Base-by-base conservation (phyloP, 441 rosid genomes). In the Gossypium gossypioides region DNA sequence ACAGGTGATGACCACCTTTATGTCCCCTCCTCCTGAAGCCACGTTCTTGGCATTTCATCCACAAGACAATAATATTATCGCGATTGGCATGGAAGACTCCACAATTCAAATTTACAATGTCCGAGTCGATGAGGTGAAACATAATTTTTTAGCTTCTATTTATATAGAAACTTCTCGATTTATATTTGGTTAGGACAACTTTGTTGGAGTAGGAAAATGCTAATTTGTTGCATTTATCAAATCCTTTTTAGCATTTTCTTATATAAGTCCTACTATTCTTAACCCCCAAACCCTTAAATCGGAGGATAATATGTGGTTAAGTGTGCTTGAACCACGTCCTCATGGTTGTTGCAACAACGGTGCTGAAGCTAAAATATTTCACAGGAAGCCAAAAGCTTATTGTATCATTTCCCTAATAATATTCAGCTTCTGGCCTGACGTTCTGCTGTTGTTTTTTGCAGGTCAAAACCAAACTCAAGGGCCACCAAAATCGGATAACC, bases 81-180 rank as follows among this genome's bases (percentile, higher is more conserved):
- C 97, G 59, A 86, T 91, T 58, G 97, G 97, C 58, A 89, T 88
- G 93, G 93, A 91, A 80, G 96, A 91, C 76, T 88, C 96, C 18
- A 79, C 90, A 3, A 86, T 91, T 24, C 91, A 89, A 73, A 91
- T 89, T 57, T 91, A 91, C 74, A 91, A 91, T 73, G 95, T 89
- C 69, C 81, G 96, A 80, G 92, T 89, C 19, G 97, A 91, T 79
- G 93, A 91, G 93, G 97, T 91, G 63, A 75, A 74, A 66, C 63
- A 32, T 68, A 7, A 55, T 75, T 22, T 62, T 68, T 44, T 60
- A 16, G 44, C 56, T 42, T 22, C 15, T 24, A 69, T 58, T 58
- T 8, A 6, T 10, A 10, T 58, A 21, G 25, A 68, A 27, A 29
- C 32, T 54, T 19, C 21, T 9, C 13, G 34, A 16, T 54, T 29